These are phyloP conservation scores for Prunus mongolica DNA, from an alignment of 306 rosid species.

Conservation along the genomic window DNA sequence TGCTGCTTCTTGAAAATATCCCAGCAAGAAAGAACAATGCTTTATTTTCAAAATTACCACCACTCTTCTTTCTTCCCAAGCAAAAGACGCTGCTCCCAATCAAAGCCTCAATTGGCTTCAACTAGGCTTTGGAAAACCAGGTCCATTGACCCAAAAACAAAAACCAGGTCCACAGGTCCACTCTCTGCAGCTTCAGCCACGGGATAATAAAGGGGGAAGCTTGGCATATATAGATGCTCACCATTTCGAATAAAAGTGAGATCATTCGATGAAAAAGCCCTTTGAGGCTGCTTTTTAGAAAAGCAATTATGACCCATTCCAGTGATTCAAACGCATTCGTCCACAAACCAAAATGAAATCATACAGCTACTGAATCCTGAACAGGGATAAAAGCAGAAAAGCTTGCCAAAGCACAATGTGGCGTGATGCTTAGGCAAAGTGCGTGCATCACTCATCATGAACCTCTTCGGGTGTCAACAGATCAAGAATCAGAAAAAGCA, in stretches of 20 bases:
- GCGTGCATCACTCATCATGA: neutral
- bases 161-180: neutral
- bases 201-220: neutral
- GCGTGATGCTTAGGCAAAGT: neutral
- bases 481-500: too few relatives aligned
- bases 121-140: neutral
- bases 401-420: neutral
- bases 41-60: neutral
- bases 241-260: neutral
- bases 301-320: neutral
- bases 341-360: neutral
- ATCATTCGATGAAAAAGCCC: neutral
- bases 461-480: too few relatives aligned
- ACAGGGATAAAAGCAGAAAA: neutral
- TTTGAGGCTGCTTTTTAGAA: neutral
- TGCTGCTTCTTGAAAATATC: neutral
- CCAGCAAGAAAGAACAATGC: neutral
- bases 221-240: constrained; percentile 7
- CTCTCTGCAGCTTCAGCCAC: neutral
- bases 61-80: neutral
- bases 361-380: neutral
- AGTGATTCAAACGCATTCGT: neutral
- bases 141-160: too few relatives aligned
- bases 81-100: neutral
- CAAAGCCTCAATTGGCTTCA: neutral